Evolutionary conservation across 768 basidiomycete genomes (phyloP), one percentile per base, ranked within the genome.

Genomic region (Russula brevipes): DNA sequence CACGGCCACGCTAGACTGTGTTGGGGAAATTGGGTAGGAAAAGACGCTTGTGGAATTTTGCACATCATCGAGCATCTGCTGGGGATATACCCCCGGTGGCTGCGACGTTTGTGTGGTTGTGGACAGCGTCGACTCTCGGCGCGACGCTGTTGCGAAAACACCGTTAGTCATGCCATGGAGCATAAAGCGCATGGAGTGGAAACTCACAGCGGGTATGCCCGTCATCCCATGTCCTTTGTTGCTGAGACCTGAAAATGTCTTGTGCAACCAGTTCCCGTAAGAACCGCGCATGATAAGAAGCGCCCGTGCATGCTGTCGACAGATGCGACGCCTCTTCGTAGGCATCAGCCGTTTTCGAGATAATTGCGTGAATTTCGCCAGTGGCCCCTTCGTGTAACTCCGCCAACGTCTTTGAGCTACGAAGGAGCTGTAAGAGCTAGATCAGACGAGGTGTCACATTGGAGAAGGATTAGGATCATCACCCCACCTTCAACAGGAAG

Each of bases 201-300:
- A 31, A 36, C 65, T 39, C 35, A 66, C 63, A 19, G 36, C 57
- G 56, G 19, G 54, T 8, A 38, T 54, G 64, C 5, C 55, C 31
- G 12, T 66, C 59, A 10, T 65, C 57, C 64, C 55, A 65, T 33
- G 16, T 12, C 7, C 62, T 58, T 52, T 61, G 65, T 61, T 62
- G 67, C 8, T 67, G 81, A 54, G 79, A 73, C 67, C 82, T 81
- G 69, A 84, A 80, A 60, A 80, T 79, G 68, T 89, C 87, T 67
- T 83, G 80, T 41, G 79, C 79, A 44, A 92, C 79, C 51, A 93
- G 78, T 60, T 80, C 83, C 70, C 84, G 83, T 44, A 94, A 76
- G 75, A 94, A 94, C 55, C 90, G 86, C 45, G 88, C 84, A 69
- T 93, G 91, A 65, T 86, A 85, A 39, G 84, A 84, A n/a, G 86